Conservation (phyloP, 2,329 filamentous ascomycete genomes). For the Colletotrichum sidae region DNA sequence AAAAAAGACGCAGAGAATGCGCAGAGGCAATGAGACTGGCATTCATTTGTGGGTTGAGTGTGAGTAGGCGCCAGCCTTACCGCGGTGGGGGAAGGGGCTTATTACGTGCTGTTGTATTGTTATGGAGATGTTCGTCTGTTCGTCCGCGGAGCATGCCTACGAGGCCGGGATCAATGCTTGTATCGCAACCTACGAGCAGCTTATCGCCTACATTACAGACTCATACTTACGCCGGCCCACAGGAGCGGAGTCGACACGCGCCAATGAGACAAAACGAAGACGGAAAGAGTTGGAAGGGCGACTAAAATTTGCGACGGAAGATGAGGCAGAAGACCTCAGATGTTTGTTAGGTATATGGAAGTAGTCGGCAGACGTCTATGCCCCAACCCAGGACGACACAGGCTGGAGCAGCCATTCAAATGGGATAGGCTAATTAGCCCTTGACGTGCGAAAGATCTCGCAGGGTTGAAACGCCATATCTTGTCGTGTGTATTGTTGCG, state of each 20-base stretch:
- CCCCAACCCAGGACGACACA: not conserved
- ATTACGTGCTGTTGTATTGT: not conserved
- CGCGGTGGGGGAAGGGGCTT: slow-evolving; percentile 3
- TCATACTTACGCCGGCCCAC: not conserved
- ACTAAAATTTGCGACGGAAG: slow-evolving; percentile 23
- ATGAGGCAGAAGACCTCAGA: slow-evolving; percentile 27
- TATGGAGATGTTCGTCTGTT: slow-evolving; percentile 13
- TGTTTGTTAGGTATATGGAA: slow-evolving; percentile 23
- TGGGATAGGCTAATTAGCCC: too few species aligned
- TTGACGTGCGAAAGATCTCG: too few species aligned
- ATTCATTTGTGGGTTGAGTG: slow-evolving; percentile 36
- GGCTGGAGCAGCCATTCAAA: not conserved
- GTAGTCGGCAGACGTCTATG: not conserved
- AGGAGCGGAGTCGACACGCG: slow-evolving; percentile 16
- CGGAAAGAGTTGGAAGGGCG: slow-evolving; percentile 21
- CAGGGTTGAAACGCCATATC: too few species aligned
- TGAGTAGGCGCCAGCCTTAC: slow-evolving; percentile 51
- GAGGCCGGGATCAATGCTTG: too few species aligned
- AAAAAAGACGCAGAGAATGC: slow-evolving; percentile 45
- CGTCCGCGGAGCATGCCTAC: too few species aligned
- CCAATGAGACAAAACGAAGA: not conserved
- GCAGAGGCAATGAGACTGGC: slow-evolving; percentile 34
- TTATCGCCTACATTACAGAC: too few species aligned
- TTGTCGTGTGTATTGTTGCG: too few species aligned
- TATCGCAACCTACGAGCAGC: too few species aligned